Percentiles rank a stretch among this genome's conserved stretches.
Evolutionary conservation across 257 asterid species (phyloP).

Genomic region (Solanum ahanhuiri): DNA sequence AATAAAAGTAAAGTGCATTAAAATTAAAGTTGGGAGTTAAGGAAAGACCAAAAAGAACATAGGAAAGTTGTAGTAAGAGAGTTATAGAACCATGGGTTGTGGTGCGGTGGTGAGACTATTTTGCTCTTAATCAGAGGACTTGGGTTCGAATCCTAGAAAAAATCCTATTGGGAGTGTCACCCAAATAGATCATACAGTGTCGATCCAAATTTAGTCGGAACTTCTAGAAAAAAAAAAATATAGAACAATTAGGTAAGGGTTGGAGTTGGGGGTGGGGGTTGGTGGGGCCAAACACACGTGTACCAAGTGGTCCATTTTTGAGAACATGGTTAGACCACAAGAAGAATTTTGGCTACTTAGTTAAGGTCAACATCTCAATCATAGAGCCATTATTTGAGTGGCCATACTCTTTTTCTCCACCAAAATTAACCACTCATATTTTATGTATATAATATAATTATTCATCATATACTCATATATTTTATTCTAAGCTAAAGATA

Average conservation of each 20-base stretch:
- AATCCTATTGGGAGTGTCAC: too few species aligned
- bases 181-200: too few species aligned
- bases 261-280: neutral
- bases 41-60: neutral
- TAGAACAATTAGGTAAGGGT: neutral
- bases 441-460: neutral
- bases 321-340: conserved; percentile 9
- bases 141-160: fast-evolving
- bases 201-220: fast-evolving
- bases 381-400: conserved; percentile 52
- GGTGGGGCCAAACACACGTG: conserved; percentile 37
- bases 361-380: conserved; percentile 64
- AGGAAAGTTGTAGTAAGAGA: neutral
- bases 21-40: neutral
- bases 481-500: conserved; percentile 18
- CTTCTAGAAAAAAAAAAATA: neutral
- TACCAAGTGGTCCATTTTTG: conserved; percentile 17
- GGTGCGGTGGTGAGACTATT: neutral
- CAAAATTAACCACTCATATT: conserved; percentile 23
- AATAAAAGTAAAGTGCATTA: neutral
- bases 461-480: neutral
- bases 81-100: neutral
- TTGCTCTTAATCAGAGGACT: too few species aligned
- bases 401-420: conserved; percentile 29
- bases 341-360: conserved; percentile 24